phyloP scores from a whole-genome alignment of 495 filamentous ascomycete genomes.

The Aspergillus heteromorphus region DNA sequence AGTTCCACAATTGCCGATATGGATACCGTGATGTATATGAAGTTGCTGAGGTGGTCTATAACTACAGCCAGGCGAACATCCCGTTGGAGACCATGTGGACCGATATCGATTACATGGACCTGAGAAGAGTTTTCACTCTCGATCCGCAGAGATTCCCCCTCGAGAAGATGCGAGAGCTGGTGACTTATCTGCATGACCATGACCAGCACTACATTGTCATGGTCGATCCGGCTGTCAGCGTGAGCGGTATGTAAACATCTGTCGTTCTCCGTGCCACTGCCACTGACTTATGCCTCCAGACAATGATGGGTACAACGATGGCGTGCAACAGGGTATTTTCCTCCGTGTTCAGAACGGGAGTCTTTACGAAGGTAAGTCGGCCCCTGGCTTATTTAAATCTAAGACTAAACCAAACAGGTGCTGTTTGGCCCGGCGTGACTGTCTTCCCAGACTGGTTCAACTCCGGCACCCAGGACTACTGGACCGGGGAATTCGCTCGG shows the following conservation, averaged over 20 bases:
- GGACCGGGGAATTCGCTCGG: slow-evolving; percentile 62
- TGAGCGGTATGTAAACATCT: slow-evolving; percentile 24
- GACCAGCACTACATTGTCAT: slow-evolving; percentile 80
- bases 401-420: slow-evolving; percentile 30
- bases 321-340: slow-evolving; percentile 57
- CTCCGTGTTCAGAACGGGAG: slow-evolving; percentile 59
- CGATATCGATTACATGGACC: slow-evolving; percentile 77
- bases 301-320: slow-evolving; percentile 61
- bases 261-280: neutral
- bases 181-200: slow-evolving; percentile 65
- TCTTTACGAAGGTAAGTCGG: slow-evolving; percentile 54
- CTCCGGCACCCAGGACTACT: slow-evolving; percentile 59
- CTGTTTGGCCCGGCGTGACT: slow-evolving; percentile 81
- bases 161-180: slow-evolving; percentile 59
- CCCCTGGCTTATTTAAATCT: neutral
- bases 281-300: slow-evolving; percentile 24
- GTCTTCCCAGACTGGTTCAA: slow-evolving; percentile 86
- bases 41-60: slow-evolving; percentile 73
- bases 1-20: slow-evolving; percentile 78
- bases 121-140: slow-evolving; percentile 63
- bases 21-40: slow-evolving; percentile 74
- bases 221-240: slow-evolving; percentile 75
- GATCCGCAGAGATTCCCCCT: slow-evolving; percentile 70
- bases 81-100: slow-evolving; percentile 90
- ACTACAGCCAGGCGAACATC: slow-evolving; percentile 70